phyloP scores from a whole-genome alignment of 176 grass and related monocot genomes.

The Oryza glumipatula region DNA sequence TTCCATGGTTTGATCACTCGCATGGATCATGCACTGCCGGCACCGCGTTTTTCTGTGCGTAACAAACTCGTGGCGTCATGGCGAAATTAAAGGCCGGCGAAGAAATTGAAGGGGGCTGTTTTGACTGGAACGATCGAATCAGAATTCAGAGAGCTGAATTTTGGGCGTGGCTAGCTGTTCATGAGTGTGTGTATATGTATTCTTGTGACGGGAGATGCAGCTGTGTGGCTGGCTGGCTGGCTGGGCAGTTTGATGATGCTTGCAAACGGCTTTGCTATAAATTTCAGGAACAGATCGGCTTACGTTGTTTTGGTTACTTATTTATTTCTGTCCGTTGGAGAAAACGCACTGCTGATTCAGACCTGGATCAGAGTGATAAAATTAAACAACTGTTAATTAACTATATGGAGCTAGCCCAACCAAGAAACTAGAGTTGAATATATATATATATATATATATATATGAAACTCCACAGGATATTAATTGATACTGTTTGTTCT shows the following conservation, averaged over 20 bases:
- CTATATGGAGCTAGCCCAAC: not conserved
- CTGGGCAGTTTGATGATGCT: slow-evolving; percentile 7
- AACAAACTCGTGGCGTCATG: slow-evolving; percentile 26
- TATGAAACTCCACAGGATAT: no score
- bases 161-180: not conserved
- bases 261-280: slow-evolving; percentile 19
- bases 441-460: not conserved
- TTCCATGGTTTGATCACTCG: not conserved
- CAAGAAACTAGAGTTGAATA: not conserved
- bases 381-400: not conserved
- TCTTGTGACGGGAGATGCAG: slow-evolving; percentile 21
- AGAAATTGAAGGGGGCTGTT: not conserved
- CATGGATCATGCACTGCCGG: not conserved
- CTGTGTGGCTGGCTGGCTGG: not conserved
- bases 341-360: not conserved
- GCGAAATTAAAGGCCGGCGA: not conserved
- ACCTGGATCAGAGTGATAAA: not conserved
- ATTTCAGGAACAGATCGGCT: slow-evolving; percentile 11
- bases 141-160: not conserved
- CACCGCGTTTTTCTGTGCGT: not conserved
- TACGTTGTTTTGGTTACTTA: not conserved
- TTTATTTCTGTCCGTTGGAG: not conserved
- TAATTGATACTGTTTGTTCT: not conserved
- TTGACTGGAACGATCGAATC: not conserved
- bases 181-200: not conserved